Percentiles rank a stretch among this genome's conserved stretches.
phyloP scores from a whole-genome alignment of 805 yeast species.

The Hagleromyces aurorensis region DNA sequence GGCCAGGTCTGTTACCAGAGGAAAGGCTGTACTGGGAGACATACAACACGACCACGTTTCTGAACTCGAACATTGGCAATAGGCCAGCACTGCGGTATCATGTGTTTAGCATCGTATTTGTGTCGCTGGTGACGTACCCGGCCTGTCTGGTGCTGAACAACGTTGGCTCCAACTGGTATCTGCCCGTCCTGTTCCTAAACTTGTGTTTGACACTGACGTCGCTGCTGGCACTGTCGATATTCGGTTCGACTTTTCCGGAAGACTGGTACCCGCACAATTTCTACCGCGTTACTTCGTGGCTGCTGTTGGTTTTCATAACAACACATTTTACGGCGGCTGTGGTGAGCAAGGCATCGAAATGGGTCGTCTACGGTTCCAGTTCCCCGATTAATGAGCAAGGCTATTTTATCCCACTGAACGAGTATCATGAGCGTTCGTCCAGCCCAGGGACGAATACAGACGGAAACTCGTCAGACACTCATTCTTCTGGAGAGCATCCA shows the following conservation, averaged over 20 bases:
- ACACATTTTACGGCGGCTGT: constrained; percentile 51
- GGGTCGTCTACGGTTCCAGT: too few species aligned
- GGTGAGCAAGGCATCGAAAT: constrained; percentile 37
- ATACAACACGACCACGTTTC: constrained; percentile 71
- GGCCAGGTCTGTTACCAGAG: constrained; percentile 55
- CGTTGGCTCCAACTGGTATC: constrained; percentile 48
- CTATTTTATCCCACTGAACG: constrained; percentile 27
- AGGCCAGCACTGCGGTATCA: constrained; percentile 51
- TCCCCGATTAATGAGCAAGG: constrained; percentile 20
- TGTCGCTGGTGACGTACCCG: constrained; percentile 59
- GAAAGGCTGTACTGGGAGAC: constrained; percentile 71
- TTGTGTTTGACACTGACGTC: constrained; percentile 40
- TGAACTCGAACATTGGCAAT: constrained; percentile 43
- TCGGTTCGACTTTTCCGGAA: constrained; percentile 48
- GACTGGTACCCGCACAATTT: constrained; percentile 69
- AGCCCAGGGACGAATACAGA: constrained; percentile 4
- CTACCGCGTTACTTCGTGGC: constrained; percentile 57
- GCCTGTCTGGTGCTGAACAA: constrained; percentile 55
- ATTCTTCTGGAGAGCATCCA: constrained; percentile 3
- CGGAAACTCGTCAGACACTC: constrained; percentile 6
- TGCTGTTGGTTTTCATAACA: constrained; percentile 45
- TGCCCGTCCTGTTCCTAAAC: constrained; percentile 50
- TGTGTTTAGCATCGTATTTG: constrained; percentile 34
- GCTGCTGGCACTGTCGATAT: constrained; percentile 47
- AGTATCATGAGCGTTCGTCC: constrained; percentile 7